phyloP scores from a whole-genome alignment of 2,329 filamentous ascomycete species.

The Ambrosiella beaveri region DNA sequence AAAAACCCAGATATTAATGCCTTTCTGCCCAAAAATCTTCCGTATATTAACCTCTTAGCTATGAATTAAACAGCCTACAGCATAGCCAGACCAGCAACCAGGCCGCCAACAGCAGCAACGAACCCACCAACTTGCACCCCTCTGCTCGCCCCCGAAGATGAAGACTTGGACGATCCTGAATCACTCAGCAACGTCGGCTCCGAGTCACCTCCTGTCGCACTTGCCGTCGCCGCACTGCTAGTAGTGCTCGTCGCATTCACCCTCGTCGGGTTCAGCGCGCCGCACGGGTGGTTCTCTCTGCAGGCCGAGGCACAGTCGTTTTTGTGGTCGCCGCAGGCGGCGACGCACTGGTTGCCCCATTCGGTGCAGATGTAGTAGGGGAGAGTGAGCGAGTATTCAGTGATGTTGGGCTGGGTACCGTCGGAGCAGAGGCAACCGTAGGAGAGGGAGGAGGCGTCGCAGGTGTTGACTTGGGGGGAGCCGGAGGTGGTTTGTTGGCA shows the following conservation, averaged over 20 bases:
- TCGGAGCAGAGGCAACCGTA: slow-evolving; percentile 58
- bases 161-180: slow-evolving; percentile 13
- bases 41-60: neutral
- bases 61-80: slow-evolving; percentile 17
- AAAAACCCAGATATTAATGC: too few relatives aligned
- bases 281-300: slow-evolving; percentile 52
- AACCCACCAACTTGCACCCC: slow-evolving; percentile 23
- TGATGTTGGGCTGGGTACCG: slow-evolving; percentile 49
- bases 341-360: slow-evolving; percentile 53
- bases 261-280: slow-evolving; percentile 45
- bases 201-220: neutral
- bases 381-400: slow-evolving; percentile 61
- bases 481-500: slow-evolving; percentile 42
- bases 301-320: slow-evolving; percentile 43
- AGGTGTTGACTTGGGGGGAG: slow-evolving; percentile 43
- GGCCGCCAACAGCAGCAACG: slow-evolving; percentile 21
- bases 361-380: slow-evolving; percentile 61
- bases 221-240: slow-evolving; percentile 17
- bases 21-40: neutral
- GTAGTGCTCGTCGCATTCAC: slow-evolving; percentile 35
- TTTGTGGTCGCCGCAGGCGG: slow-evolving; percentile 33
- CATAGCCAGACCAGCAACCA: slow-evolving; percentile 26
- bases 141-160: neutral
- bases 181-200: slow-evolving; percentile 7
- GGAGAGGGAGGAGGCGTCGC: slow-evolving; percentile 43